Percentiles rank a stretch among this genome's conserved stretches.
Conservation (phyloP, 768 basidiomycete species). For the Xerocomellus chrysenteron region DNA sequence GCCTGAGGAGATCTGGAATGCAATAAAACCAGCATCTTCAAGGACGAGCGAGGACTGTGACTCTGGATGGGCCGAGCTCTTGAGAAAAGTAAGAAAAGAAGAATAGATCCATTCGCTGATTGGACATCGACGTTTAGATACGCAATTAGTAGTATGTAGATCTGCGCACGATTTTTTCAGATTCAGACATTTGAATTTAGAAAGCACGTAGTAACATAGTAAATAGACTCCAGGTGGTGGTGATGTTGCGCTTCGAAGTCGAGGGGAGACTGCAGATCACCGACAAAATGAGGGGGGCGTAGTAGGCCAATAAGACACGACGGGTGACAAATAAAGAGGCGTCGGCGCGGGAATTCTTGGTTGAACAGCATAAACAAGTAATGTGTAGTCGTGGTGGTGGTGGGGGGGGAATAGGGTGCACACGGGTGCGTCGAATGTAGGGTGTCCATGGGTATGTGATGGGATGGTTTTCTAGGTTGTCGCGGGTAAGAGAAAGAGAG, state of each 20-base stretch:
- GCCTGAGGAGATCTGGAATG: no score
- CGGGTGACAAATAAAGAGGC: constrained; percentile 9
- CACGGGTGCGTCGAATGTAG: constrained; percentile 19
- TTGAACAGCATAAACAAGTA: constrained; percentile 30
- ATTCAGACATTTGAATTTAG: no score
- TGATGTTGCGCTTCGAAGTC: constrained; percentile 15
- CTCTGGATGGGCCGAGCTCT: no score
- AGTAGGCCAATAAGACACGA: constrained; percentile 21
- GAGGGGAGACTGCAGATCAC: background rate
- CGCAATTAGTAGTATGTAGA: no score
- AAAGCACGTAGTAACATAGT: constrained; percentile 17
- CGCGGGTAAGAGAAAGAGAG: background rate
- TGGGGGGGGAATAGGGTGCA: constrained; percentile 18
- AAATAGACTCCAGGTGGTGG: constrained; percentile 17
- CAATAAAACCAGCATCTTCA: no score
- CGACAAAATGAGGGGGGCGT: constrained; percentile 22
- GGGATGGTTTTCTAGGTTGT: constrained; percentile 23
- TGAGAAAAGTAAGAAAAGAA: no score
- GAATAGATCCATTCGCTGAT: no score
- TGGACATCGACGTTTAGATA: no score
- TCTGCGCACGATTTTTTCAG: no score
- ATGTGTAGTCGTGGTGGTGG: constrained; percentile 19
- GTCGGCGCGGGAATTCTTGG: constrained; percentile 21
- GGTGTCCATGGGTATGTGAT: constrained; percentile 28
- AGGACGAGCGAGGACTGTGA: no score